Percentiles rank a stretch among this genome's conserved stretches.
phyloP scores from a whole-genome alignment of 2,329 filamentous ascomycete genomes.

The Ophiosphaerella narmari region DNA sequence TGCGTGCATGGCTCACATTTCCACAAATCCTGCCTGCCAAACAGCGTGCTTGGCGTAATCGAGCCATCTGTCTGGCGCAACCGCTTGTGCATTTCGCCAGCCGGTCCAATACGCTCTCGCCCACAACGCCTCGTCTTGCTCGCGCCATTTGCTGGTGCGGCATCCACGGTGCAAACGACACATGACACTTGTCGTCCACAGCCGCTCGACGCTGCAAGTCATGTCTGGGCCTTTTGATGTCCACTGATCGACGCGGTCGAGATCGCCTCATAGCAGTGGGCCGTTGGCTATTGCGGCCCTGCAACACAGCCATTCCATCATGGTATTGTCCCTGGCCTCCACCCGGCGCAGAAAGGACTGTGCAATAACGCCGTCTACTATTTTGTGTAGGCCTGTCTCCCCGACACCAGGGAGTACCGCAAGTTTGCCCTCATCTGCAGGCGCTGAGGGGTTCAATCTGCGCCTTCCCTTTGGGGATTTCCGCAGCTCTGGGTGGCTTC shows the following conservation, averaged over 20 bases:
- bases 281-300: slow-evolving; percentile 1
- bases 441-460: slow-evolving; percentile 19
- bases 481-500: slow-evolving; percentile 6
- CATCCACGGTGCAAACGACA: slow-evolving; percentile 18
- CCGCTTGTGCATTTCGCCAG: slow-evolving; percentile 27
- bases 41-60: slow-evolving; percentile 32
- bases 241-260: slow-evolving; percentile 19
- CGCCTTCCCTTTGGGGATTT: slow-evolving; percentile 21
- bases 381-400: too few relatives aligned
- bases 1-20: background rate
- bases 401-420: too few relatives aligned
- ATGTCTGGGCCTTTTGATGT: slow-evolving; percentile 22
- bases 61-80: slow-evolving; percentile 29
- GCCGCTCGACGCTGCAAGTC: slow-evolving; percentile 32
- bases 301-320: background rate
- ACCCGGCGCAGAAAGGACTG: background rate
- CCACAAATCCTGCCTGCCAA: slow-evolving; percentile 10
- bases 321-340: background rate
- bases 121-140: slow-evolving; percentile 23
- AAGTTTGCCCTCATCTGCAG: slow-evolving; percentile 9
- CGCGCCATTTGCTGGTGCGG: slow-evolving; percentile 25
- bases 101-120: slow-evolving; percentile 18
- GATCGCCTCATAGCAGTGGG: slow-evolving; percentile 16
- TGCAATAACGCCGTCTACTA: too few relatives aligned
- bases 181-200: slow-evolving; percentile 20